Evolutionary conservation across 108 stramenopile genomes (phyloP).

Genomic region (Conticribra weissflogii): DNA sequence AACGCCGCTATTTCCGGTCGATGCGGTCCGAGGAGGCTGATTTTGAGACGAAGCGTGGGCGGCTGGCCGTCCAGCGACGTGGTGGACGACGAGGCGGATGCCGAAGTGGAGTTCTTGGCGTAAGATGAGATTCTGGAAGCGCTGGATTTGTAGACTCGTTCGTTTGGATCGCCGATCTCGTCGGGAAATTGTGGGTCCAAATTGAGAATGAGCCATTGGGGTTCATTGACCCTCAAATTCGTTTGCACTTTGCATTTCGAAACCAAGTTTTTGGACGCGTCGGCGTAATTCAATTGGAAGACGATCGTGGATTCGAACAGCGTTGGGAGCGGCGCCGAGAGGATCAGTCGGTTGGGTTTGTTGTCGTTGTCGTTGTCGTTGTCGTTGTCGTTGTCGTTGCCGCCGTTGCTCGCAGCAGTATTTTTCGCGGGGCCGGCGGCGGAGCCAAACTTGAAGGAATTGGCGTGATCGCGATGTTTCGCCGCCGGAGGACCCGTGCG

Average conservation of each 20-base stretch:
- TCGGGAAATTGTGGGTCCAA: constrained; percentile 22
- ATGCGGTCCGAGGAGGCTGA: constrained; percentile 70
- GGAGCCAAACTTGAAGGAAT: constrained; percentile 71
- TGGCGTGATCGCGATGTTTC: constrained; percentile 68
- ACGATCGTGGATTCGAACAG: constrained; percentile 54
- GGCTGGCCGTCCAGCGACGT: constrained; percentile 28
- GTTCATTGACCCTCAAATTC: constrained; percentile 60
- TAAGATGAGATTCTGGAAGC: neutral
- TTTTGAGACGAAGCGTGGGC: constrained; percentile 77
- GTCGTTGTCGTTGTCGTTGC: constrained; percentile 9
- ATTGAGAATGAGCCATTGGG: constrained; percentile 78
- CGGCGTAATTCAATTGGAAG: constrained; percentile 52
- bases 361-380: constrained; percentile 1
- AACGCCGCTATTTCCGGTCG: constrained; percentile 76
- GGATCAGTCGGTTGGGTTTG: constrained; percentile 22
- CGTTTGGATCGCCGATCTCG: neutral
- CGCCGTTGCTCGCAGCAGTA: too few species aligned
- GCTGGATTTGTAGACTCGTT: neutral
- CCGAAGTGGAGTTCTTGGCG: too few species aligned
- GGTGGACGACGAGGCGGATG: constrained; percentile 23
- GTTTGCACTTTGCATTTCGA: constrained; percentile 31
- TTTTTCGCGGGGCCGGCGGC: constrained; percentile 5
- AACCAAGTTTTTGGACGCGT: constrained; percentile 34
- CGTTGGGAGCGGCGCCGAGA: constrained; percentile 50
- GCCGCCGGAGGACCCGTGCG: constrained; percentile 80